phyloP scores from a whole-genome alignment of 768 basidiomycete genomes.

The Pleurotus pulmonarius region DNA sequence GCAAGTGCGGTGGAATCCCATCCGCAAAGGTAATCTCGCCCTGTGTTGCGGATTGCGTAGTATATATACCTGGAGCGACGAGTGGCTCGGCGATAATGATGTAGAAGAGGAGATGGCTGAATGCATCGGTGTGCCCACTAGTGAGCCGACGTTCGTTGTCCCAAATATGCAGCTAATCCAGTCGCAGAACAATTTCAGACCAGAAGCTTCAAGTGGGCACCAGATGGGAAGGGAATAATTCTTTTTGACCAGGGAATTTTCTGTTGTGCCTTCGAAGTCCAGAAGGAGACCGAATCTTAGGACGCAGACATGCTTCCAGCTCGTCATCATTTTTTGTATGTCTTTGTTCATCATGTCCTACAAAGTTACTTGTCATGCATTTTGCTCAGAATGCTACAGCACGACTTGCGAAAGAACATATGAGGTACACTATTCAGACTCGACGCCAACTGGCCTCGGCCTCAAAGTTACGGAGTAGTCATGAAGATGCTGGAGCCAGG shows the following conservation, averaged over 20 bases:
- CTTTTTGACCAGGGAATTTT: constrained; percentile 76
- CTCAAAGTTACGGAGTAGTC: too few relatives aligned
- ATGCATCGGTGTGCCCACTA: constrained; percentile 85
- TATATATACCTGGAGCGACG: constrained; percentile 80
- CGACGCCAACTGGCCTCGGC: too few relatives aligned
- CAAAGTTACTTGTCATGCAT: too few relatives aligned
- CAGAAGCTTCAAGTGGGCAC: constrained; percentile 72
- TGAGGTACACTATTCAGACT: too few relatives aligned
- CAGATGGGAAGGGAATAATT: constrained; percentile 80
- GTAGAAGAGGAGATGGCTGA: constrained; percentile 79
- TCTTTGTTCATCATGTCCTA: too few relatives aligned
- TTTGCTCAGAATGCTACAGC: too few relatives aligned
- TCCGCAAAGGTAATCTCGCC: constrained; percentile 67
- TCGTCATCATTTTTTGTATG: too few relatives aligned
- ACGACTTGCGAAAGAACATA: too few relatives aligned
- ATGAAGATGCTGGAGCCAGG: too few relatives aligned
- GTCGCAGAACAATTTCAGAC: constrained; percentile 67
- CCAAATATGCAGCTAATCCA: background rate
- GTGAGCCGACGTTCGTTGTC: constrained; percentile 40
- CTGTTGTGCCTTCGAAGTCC: constrained; percentile 83
- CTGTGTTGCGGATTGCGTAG: constrained; percentile 66
- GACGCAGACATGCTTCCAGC: too few relatives aligned
- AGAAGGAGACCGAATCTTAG: constrained; percentile 26
- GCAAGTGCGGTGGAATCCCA: constrained; percentile 79
- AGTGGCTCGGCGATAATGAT: constrained; percentile 57